Percentiles rank a stretch among this genome's conserved stretches.
phyloP scores from a whole-genome alignment of 2,329 filamentous ascomycete species.

The Exophiala sp. region DNA sequence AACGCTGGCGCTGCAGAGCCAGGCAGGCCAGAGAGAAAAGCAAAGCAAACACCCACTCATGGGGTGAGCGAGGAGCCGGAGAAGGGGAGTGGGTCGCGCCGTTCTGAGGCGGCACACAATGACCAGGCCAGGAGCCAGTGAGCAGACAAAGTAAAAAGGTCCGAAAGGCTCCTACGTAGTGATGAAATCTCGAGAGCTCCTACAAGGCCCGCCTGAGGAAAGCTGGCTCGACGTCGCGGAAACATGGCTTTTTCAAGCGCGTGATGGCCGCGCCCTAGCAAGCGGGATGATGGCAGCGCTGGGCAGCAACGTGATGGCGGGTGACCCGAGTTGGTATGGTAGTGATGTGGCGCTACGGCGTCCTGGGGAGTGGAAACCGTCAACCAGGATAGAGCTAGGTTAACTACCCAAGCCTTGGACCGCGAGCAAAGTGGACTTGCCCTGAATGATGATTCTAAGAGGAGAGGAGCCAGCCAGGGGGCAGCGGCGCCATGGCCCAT shows the following conservation, averaged over 20 bases:
- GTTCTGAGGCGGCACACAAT: conserved; percentile 14
- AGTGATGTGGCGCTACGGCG: conserved; percentile 22
- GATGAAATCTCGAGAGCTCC: conserved; percentile 12
- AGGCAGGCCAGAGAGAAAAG: conserved; percentile 2
- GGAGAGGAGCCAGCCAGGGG: background rate
- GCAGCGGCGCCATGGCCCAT: background rate
- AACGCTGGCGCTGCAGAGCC: conserved; percentile 10
- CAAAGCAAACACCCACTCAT: conserved; percentile 6
- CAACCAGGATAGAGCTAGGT: conserved; percentile 10
- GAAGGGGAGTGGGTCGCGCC: conserved; percentile 22
- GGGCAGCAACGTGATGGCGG: conserved; percentile 24
- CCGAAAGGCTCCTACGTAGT: conserved; percentile 7
- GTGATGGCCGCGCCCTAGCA: conserved; percentile 17
- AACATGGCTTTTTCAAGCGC: conserved; percentile 21
- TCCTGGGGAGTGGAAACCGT: conserved; percentile 11
- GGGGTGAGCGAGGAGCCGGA: conserved; percentile 10
- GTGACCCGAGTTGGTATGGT: conserved; percentile 11
- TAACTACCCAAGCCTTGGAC: conserved; percentile 12
- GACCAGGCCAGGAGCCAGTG: conserved; percentile 8
- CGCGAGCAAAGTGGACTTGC: conserved; percentile 1
- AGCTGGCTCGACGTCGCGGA: conserved; percentile 14
- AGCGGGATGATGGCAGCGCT: conserved; percentile 25
- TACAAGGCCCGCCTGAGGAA: conserved; percentile 4
- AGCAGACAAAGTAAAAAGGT: conserved; percentile 8
- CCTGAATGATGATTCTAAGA: background rate